Evolutionary conservation across 176 grass and related monocot species (phyloP), one percentile per base, ranked within the genome.

Genomic region (Pontederia crassipes): DNA sequence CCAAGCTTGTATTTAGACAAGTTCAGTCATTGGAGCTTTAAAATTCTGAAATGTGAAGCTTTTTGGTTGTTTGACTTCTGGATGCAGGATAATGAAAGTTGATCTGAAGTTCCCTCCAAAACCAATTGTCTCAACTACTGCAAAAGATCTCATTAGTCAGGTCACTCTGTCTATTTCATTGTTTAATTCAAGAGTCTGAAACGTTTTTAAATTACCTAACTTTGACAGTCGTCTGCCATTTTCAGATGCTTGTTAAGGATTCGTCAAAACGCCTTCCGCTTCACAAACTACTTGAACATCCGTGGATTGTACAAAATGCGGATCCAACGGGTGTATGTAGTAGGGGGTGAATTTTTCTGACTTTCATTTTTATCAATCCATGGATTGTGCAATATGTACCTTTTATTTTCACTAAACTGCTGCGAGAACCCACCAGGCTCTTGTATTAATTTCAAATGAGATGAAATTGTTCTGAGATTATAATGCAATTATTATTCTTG

Each of bases 91-190:
- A n/a, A 56, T 17, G 9, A 56, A 56, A 8, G 54, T 56, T 56
- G 54, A 56, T 56, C 54, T 56, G 13, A 56, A 56, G 54, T 56
- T 56, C 9, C 54, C 54, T 20, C 54, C 54, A 56, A 56, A 56
- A 26, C 54, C 54, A 26, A 10, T 56, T 4, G 15, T 56, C 14
- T 24, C 54, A 18, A 10, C 54, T 56, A 15, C 16, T 24, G 54
- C 54, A 26, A 56, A 56, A 17, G 54, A 56, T 20, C 54, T 56
- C n/a, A 56, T 56, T 26, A 56, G 54, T 20, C 54, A 56, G 54
- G 54, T 56, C 9, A 8, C 6, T 20, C 17, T 56, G 8, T 17
- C 53, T 55, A 13, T 55, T 55, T 4, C 53, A 16, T 55, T 8
- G 14, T 17, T 3, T 56, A 56, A 17, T 56, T 11, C 7, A 56